Percentiles rank a stretch among this genome's conserved stretches.
Evolutionary conservation across 345 rosid species (phyloP).

Genomic region (thale cress (Arabidopsis thaliana)): TAIR10.1 NC_003070.9:29390501-29391000

Average conservation of each 20-base stretch:
- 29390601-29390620: neutral
- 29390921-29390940: conserved; percentile 36
- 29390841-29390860: conserved; percentile 7
- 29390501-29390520: conserved; percentile 5
- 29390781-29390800: conserved; percentile 24
- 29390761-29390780: conserved; percentile 17
- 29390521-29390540: neutral
- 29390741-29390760: neutral
- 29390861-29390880: conserved; percentile 28
- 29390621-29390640: neutral
- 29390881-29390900: conserved; percentile 23
- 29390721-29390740: neutral
- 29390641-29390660: conserved; percentile 10
- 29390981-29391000: conserved; percentile 38
- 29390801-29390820: neutral
- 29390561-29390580: neutral
- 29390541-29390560: conserved; percentile 14
- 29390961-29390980: conserved; percentile 17
- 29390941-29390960: conserved; percentile 31
- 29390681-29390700: conserved; percentile 1
- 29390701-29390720: neutral
- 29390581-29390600: no score
- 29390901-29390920: conserved; percentile 8
- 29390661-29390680: neutral
- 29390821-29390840: conserved; percentile 13